Base-by-base conservation (phyloP, 2,329 filamentous ascomycete species). In the Curvularia sp. region DNA sequence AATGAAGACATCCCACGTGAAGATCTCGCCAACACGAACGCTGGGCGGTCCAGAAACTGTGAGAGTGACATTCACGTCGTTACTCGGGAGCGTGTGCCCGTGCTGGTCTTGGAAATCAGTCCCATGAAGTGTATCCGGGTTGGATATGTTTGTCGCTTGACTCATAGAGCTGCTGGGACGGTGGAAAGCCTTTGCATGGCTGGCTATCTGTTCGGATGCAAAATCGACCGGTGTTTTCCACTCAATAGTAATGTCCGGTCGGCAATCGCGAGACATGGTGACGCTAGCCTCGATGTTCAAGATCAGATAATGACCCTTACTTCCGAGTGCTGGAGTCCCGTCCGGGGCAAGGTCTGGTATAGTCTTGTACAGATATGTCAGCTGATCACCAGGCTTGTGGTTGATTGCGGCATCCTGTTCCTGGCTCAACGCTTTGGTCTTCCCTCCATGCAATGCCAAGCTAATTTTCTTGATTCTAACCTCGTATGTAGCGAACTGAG, bases 141-240 rank as follows among this genome's bases (percentile, higher is more conserved):
- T 69, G 3, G 61, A 49, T 10, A 61, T 33, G 53, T 66, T 75
- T 9, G 59, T 41, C 30, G 56, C 57, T 41, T 71, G 69, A 18
- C 49, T 49, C 12, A 60, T 59, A 4, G 71, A 67, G 42, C 65
- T 72, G 63, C 71, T 75, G 18, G 73, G 65, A 50, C 70, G 62
- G 35, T 75, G 70, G 9, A 69, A 68, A 24, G 70, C 61, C 58
- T 71, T 76, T 41, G 72, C 59, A 42, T 74, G 51, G 43, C 78
- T 82, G 24, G 82, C 78, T 56, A 83, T 69, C 26, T 72, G 68
- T 38, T 76, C 75, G 8, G 63, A 62, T 26, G 87, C 87, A 72
- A 92, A 91, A 76, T 92, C 89, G 43, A 92, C 81, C 5, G 82
- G 80, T 18, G 89, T 89, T 52, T 83, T 85, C 90, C 89, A 92